A percentile compares a stretch with the other conserved stretches of the same genome.
phyloP scores from a whole-genome alignment of 345 rosid genomes.

The Bruguiera parviflora region DNA sequence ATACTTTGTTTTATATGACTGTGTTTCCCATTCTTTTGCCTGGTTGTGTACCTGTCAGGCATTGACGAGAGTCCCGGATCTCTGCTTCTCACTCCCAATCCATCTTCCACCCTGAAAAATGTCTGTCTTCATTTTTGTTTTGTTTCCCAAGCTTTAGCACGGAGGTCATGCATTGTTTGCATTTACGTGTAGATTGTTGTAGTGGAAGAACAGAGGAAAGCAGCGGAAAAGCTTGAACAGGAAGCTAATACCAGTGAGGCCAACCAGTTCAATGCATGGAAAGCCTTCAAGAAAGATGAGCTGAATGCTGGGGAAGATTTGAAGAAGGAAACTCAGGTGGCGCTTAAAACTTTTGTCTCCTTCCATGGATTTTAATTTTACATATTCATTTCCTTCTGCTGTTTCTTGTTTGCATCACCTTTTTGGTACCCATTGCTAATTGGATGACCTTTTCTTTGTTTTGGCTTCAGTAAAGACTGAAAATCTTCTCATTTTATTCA shows the following conservation, averaged over 20 bases:
- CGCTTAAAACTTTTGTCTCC: not conserved
- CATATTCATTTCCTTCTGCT: not conserved
- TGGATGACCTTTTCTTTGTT: not conserved
- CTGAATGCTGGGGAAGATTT: slow-evolving; percentile 22
- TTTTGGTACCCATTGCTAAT: not conserved
- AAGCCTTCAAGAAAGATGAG: slow-evolving; percentile 35
- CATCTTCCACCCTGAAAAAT: no score
- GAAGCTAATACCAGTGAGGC: slow-evolving; percentile 37
- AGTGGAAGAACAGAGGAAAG: slow-evolving; percentile 56
- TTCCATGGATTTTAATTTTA: not conserved
- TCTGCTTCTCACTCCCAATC: no score
- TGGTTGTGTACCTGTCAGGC: no score
- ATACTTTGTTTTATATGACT: no score
- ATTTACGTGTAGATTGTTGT: slow-evolving; percentile 51
- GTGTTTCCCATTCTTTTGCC: no score
- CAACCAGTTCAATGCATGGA: slow-evolving; percentile 27
- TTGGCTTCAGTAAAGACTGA: not conserved
- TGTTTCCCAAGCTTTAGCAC: not conserved
- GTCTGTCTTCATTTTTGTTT: no score
- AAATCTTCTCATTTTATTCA: not conserved
- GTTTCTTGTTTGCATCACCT: not conserved
- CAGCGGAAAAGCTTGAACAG: slow-evolving; percentile 39
- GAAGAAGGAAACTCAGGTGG: slow-evolving; percentile 42
- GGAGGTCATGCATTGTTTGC: not conserved
- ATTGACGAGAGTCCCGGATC: no score